Percentiles rank a stretch among this genome's conserved stretches.
Evolutionary conservation across 2,329 filamentous ascomycete genomes (phyloP).

Genomic region (Ophiosphaerella narmari): DNA sequence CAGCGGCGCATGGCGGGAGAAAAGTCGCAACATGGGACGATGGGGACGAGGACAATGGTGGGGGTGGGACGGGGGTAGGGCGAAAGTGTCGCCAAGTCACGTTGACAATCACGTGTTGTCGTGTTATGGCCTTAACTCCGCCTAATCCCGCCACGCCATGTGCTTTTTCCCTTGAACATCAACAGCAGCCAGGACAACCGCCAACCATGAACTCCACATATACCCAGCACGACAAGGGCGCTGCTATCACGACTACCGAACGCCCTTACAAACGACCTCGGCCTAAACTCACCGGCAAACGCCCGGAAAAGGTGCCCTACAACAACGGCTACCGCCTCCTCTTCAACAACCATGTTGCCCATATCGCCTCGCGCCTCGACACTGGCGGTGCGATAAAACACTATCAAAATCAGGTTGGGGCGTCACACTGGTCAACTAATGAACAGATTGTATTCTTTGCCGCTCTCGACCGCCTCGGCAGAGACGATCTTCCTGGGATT

Average conservation of each 20-base stretch:
- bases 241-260: neutral
- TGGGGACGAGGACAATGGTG: neutral
- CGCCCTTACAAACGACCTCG: constrained; percentile 32
- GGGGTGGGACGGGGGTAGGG: constrained; percentile 15
- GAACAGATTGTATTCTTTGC: constrained; percentile 77
- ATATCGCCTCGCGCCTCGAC: constrained; percentile 23
- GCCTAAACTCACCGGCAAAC: constrained; percentile 16
- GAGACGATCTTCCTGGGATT: constrained; percentile 65
- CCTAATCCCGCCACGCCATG: constrained; percentile 8
- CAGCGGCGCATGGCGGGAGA: constrained; percentile 38
- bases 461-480: constrained; percentile 66
- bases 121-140: neutral
- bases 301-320: constrained; percentile 48
- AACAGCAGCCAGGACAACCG: neutral
- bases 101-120: constrained; percentile 13
- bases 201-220: neutral
- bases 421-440: constrained; percentile 67
- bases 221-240: neutral
- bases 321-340: constrained; percentile 49
- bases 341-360: constrained; percentile 37
- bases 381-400: constrained; percentile 7
- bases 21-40: constrained; percentile 36
- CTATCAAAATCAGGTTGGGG: constrained; percentile 65
- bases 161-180: neutral
- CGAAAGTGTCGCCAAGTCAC: constrained; percentile 30